phyloP scores from a whole-genome alignment of 2,329 filamentous ascomycete species.

The Cladosporium austrohemisphaericum region DNA sequence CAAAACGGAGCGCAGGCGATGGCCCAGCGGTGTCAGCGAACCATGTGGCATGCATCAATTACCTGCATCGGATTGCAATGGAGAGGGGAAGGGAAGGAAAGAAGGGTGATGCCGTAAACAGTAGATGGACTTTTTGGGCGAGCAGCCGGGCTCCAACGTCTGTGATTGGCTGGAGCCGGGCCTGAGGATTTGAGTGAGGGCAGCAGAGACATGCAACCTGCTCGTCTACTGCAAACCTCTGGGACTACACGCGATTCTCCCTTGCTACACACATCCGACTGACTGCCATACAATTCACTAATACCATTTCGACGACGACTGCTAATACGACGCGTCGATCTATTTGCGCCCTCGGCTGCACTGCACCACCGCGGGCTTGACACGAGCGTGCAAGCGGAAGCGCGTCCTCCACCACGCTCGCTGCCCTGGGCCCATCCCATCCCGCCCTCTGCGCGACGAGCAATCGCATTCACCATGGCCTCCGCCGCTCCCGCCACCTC shows the following conservation, averaged over 20 bases:
- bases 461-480: constrained; percentile 15
- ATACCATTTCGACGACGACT: no score
- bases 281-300: no score
- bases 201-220: no score
- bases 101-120: background rate
- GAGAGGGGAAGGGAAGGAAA: background rate
- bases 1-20: constrained; percentile 29
- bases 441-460: constrained; percentile 1
- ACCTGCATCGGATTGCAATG: constrained; percentile 10
- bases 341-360: background rate
- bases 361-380: constrained; percentile 14
- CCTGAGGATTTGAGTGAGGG: background rate
- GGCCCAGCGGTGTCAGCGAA: constrained; percentile 32
- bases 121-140: background rate
- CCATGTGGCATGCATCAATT: constrained; percentile 33
- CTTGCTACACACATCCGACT: no score
- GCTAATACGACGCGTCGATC: no score
- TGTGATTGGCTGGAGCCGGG: background rate
- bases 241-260: no score
- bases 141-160: background rate
- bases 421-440: constrained; percentile 4
- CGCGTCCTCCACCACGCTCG: constrained; percentile 10
- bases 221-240: no score
- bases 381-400: constrained; percentile 5
- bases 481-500: constrained; percentile 20